Evolutionary conservation across 169 alveolate species (phyloP), one percentile per base, ranked within the genome.

Genomic region (Eimeria acervulina): DNA sequence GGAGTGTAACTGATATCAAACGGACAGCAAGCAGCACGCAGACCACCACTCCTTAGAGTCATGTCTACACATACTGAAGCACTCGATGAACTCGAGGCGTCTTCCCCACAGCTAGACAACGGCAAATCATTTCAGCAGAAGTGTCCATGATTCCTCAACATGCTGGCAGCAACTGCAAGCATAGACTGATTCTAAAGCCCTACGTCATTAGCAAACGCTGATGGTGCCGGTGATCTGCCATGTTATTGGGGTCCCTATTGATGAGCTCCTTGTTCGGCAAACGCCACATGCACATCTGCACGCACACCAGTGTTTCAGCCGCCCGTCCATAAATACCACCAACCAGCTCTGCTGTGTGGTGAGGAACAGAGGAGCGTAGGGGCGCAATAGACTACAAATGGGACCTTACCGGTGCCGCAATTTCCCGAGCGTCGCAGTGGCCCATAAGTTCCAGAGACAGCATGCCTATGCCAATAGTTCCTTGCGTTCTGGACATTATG

Each of bases 391-490:
- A 72, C 38, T n/a, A 5, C 38, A 42, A 42, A n/a, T n/a, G 89
- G 42, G 59, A 8, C 94, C 28, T 28, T 28, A 93, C 96, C 6
- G 96, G 96, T 44, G 96, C 96, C 1, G 90, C 96, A 61, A 93
- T 61, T 47, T 93, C 96, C 66, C 96, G 96, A 8, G 96, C 96
- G 63, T 93, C 96, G 52, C 96, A 93, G 68, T 93, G 96, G 17
- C 96, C 96, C 96, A 93, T 93, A 80, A 98, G 97, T 72, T 98
- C 99, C 87, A 97, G 91, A 15, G 98, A 97, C 61, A 98, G 93
- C 97, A 98, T 96, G 31, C 99, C 99, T 6, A 98, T 97, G 47
- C 99, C 99, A 31, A 98, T 97, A 40, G 97, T 97, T 33, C 97
- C 97, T 38, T 95, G 97, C 6, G 99, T 98, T 33, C 98, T 96